A percentile compares a stretch with the other conserved stretches of the same genome.
phyloP scores from a whole-genome alignment of 345 rosid species.

The Moringa oleifera region DNA sequence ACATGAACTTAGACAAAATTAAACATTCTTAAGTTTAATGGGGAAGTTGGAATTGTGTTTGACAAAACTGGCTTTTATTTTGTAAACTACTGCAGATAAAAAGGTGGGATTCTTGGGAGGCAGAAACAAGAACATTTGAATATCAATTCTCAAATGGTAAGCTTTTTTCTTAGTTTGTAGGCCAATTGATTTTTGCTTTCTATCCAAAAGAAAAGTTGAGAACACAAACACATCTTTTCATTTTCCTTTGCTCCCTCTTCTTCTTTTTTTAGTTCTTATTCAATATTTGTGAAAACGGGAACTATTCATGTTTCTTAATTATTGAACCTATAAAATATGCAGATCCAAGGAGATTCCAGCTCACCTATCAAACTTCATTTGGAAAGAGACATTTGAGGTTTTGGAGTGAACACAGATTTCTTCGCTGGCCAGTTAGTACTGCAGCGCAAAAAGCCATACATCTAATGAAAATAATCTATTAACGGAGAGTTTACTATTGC shows the following conservation, averaged over 20 bases:
- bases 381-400: slow-evolving; percentile 48
- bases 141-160: slow-evolving; percentile 49
- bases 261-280: too few species aligned
- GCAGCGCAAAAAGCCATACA: not conserved
- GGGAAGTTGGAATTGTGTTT: slow-evolving; percentile 15
- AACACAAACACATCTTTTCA: too few species aligned
- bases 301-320: too few species aligned
- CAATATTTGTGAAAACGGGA: too few species aligned
- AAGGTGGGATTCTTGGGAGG: slow-evolving; percentile 61
- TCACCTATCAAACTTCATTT: slow-evolving; percentile 54
- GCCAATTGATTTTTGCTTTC: too few species aligned
- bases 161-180: not conserved
- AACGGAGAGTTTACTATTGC: too few species aligned
- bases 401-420: slow-evolving; percentile 41
- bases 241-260: too few species aligned
- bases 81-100: slow-evolving; percentile 35
- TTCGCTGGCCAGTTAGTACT: slow-evolving; percentile 49
- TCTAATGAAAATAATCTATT: too few species aligned
- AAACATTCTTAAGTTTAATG: not conserved
- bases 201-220: too few species aligned
- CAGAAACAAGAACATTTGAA: slow-evolving; percentile 48
- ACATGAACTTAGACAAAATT: too few species aligned
- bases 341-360: slow-evolving; percentile 52
- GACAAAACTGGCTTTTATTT: not conserved
- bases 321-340: not conserved